Base-by-base conservation (phyloP, 2,329 filamentous ascomycete species). In the Cordyceps cateniannulata region DNA sequence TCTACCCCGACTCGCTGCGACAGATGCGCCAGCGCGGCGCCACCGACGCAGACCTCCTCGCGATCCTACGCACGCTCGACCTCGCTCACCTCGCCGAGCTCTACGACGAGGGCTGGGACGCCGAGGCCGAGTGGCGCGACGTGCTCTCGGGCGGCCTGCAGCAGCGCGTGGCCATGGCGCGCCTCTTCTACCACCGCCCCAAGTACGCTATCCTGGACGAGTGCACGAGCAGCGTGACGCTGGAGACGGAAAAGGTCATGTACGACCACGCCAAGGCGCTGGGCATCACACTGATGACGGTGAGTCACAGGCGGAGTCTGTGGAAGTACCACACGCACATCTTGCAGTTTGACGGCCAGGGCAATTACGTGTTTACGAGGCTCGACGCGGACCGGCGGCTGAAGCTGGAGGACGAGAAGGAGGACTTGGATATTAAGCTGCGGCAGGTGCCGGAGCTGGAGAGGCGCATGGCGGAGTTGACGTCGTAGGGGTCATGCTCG, bases 321-420 rank as follows among this genome's bases (percentile, higher is more conserved):
- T 99, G 95, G 95, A 93, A 95, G 74, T 98, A 99, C 73, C 95
- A 99, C 73, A 89, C 86, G 66, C 89, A 88, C 74, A 98, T 99
- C 63, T 75, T 99, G 70, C 95, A 99, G 74, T 99, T 99, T 72
- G 93, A 98, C 73, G 95, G 95, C 0, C 91, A 96, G 74, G 95
- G 95, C 0, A 81, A 91, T 55, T 96, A 90, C 69, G 85, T 97
- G 40, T 99, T 99, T 70, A 96, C 92, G 0, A 84, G 84, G 61
- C 78, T 99, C 54, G 95, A 99, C 73, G 93, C 93, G 20, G 93
- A 97, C 68, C 86, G 83, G 72, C 81, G 95, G 63, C 74, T 98
- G 73, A 83, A 85, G 73, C 79, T 99, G 54, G 95, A 99, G 79
- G 95, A 99, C 75, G 95, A 98, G 80, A 96, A 90, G 74, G 95